Evolutionary conservation across 768 basidiomycete species (phyloP).

Genomic region (Fomitopsis pulvina): DNA sequence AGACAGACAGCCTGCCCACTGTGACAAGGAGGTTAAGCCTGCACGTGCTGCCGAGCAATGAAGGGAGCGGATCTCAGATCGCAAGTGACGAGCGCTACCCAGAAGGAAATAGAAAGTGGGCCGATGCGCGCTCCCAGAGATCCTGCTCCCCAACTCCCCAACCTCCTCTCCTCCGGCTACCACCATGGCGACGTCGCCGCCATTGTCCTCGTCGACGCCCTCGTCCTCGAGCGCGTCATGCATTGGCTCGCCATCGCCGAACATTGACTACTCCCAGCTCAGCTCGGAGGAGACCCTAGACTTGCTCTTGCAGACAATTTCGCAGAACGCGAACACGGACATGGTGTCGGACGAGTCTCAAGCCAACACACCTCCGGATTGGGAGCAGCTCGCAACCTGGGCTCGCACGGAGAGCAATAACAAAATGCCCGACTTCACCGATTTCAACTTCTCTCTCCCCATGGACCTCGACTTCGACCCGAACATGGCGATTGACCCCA

Average conservation of each 20-base stretch:
- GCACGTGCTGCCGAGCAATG: neutral
- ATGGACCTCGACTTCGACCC: conserved; percentile 63
- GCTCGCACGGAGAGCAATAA: conserved; percentile 12
- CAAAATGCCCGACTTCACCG: conserved; percentile 37
- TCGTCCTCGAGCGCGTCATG: conserved; percentile 21
- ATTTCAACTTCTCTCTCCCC: conserved; percentile 32
- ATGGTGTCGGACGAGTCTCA: neutral
- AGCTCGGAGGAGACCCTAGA: conserved; percentile 21
- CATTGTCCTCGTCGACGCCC: conserved; percentile 20
- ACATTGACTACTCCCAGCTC: conserved; percentile 13
- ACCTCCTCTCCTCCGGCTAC: neutral
- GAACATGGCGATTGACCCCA: conserved; percentile 58
- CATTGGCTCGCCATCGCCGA: conserved; percentile 20
- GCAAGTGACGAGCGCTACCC: neutral
- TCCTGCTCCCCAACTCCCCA: neutral
- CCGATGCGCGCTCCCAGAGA: neutral
- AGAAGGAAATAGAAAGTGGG: conserved; percentile 2
- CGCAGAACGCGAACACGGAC: conserved; percentile 10
- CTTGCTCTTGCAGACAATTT: conserved; percentile 23
- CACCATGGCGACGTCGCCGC: conserved; percentile 7
- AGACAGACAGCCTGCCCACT: too few species aligned
- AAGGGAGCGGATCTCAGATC: neutral
- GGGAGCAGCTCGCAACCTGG: conserved; percentile 49
- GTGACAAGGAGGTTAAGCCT: too few species aligned
- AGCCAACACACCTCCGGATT: conserved; percentile 28